These are phyloP conservation scores for Biscogniauxia marginata DNA, from an alignment of 2,329 filamentous ascomycete genomes.

Conservation along the genomic window DNA sequence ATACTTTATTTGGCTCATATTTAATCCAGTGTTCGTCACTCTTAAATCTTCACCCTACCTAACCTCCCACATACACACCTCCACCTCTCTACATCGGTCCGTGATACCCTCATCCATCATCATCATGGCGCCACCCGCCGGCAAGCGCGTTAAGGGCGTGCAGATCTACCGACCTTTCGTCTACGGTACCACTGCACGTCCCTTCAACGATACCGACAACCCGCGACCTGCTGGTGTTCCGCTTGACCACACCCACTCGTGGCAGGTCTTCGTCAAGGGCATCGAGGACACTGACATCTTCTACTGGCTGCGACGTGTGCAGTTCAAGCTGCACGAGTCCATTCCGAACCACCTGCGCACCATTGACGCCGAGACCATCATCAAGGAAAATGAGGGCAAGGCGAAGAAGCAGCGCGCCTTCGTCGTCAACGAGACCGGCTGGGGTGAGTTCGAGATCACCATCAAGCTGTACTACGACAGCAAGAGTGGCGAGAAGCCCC, in stretches of 20 bases:
- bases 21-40: no score
- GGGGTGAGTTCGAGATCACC: conserved; percentile 97
- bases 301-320: conserved; percentile 94
- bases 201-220: conserved; percentile 74
- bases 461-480: conserved; percentile 92
- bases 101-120: conserved; percentile 1
- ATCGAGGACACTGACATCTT: conserved; percentile 87
- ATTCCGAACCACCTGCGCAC: conserved; percentile 88
- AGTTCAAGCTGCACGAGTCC: conserved; percentile 97
- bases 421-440: conserved; percentile 86
- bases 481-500: conserved; percentile 86
- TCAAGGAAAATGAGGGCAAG: conserved; percentile 30
- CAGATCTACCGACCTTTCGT: conserved; percentile 66
- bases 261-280: conserved; percentile 91
- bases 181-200: conserved; percentile 76
- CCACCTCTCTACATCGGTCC: neutral
- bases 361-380: conserved; percentile 39
- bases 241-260: conserved; percentile 92
- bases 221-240: conserved; percentile 76
- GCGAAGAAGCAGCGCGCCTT: conserved; percentile 60
- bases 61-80: no score
- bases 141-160: conserved; percentile 64
- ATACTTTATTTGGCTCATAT: neutral
- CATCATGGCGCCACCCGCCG: conserved; percentile 58
- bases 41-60: no score